Percentiles rank a stretch among this genome's conserved stretches.
phyloP scores from a whole-genome alignment of 2,329 filamentous ascomycete species.

The Paecilomyces sp. region DNA sequence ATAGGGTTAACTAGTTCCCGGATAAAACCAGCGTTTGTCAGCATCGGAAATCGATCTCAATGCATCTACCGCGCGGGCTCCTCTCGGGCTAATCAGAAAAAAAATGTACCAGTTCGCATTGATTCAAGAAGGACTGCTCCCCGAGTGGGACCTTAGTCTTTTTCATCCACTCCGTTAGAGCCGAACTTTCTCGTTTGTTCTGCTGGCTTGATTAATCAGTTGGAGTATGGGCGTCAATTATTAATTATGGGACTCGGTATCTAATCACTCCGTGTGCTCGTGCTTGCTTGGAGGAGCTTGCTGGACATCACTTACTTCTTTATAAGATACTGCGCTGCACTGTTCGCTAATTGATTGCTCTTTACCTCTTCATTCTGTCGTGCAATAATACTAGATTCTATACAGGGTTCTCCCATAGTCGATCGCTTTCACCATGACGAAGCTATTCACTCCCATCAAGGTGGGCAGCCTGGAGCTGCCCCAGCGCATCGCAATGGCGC shows the following conservation, averaged over 20 bases:
- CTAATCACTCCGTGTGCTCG: not conserved
- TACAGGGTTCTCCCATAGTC: not conserved
- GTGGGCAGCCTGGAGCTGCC: constrained; percentile 36
- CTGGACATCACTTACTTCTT: not conserved
- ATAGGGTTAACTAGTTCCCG: not conserved
- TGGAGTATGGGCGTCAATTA: not conserved
- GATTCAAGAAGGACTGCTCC: not conserved
- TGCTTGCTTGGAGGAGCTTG: not conserved
- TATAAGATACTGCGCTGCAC: not conserved
- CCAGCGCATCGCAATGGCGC: constrained; percentile 49
- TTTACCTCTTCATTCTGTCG: not conserved
- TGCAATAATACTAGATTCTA: not conserved
- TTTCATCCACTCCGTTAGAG: not conserved
- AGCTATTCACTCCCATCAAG: constrained; percentile 25
- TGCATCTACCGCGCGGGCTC: constrained; percentile 28
- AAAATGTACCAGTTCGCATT: not conserved
- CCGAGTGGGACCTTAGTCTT: not conserved
- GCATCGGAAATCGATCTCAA: not conserved
- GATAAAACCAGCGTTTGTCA: not conserved
- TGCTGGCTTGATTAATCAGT: not conserved
- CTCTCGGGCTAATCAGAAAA: constrained; percentile 13
- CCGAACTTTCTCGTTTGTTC: not conserved
- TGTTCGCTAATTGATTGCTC: not conserved
- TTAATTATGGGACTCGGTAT: not conserved
- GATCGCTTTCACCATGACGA: not conserved